Evolutionary conservation across 2,329 filamentous ascomycete genomes (phyloP).

Genomic region (Talaromyces albobiverticillius): DNA sequence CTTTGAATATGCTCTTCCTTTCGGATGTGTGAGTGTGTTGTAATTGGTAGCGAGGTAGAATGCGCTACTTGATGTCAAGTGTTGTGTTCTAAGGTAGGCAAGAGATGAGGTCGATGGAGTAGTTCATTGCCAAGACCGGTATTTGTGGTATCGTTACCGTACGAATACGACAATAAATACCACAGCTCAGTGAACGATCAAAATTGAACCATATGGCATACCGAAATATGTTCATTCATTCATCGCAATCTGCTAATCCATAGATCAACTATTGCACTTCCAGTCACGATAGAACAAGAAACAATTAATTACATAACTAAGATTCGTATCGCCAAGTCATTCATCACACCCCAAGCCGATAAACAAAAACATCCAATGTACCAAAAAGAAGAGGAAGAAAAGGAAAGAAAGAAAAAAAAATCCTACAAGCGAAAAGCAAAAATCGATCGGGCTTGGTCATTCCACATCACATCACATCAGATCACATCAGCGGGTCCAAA

Average conservation of each 20-base stretch:
- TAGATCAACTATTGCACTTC: no score
- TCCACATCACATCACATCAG: constrained; percentile 9
- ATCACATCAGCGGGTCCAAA: constrained; percentile 14
- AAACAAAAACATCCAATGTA: background rate
- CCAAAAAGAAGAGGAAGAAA: background rate
- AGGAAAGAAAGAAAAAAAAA: background rate
- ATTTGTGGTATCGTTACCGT: background rate
- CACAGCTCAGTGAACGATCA: no score
- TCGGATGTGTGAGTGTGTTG: background rate
- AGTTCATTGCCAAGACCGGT: constrained; percentile 7
- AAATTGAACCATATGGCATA: no score
- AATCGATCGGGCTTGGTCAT: constrained; percentile 5
- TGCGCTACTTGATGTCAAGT: background rate
- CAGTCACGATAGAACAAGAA: no score
- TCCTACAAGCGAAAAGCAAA: constrained; percentile 7
- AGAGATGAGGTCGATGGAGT: background rate
- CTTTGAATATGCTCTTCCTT: background rate
- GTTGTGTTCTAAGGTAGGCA: background rate
- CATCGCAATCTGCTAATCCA: no score
- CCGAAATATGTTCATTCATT: no score
- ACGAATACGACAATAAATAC: background rate
- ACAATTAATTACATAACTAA: background rate
- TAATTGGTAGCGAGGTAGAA: background rate
- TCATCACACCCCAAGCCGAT: no score
- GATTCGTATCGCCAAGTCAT: no score